Percentiles rank a stretch among this genome's conserved stretches.
phyloP scores from a whole-genome alignment of 805 yeast genomes.

The Lachancea sp. region DNA sequence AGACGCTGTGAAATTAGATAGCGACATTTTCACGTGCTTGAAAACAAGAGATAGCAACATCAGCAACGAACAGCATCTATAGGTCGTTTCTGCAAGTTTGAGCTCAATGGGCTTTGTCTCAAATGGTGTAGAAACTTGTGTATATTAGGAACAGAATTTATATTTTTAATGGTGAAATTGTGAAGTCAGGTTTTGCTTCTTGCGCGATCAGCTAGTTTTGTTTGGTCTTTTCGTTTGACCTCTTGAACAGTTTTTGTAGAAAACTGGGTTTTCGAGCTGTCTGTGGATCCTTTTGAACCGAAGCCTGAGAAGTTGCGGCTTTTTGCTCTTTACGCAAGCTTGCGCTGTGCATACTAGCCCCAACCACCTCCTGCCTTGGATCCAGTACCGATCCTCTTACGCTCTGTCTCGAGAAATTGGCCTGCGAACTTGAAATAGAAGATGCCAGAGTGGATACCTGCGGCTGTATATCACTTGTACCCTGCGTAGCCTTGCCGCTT shows the following conservation, averaged over 20 bases:
- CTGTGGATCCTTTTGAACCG: neutral
- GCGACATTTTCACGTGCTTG: neutral
- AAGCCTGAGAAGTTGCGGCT: neutral
- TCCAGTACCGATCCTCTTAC: neutral
- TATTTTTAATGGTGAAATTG: neutral
- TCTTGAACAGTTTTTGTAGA: slow-evolving; percentile 14
- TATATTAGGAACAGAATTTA: slow-evolving; percentile 4
- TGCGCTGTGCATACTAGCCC: neutral
- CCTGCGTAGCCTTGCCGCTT: neutral
- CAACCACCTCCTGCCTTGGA: neutral
- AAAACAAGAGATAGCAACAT: neutral
- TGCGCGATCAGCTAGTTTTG: neutral
- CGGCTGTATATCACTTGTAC: neutral
- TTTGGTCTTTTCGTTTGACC: slow-evolving; percentile 6
- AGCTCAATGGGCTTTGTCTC: neutral
- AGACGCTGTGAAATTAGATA: slow-evolving; percentile 16
- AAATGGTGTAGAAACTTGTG: slow-evolving; percentile 1
- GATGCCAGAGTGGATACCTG: neutral
- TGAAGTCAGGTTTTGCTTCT: too few relatives aligned
- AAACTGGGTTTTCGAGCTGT: slow-evolving; percentile 2
- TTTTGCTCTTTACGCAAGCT: neutral
- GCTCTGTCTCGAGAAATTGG: slow-evolving; percentile 3
- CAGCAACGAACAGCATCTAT: neutral
- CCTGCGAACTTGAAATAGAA: slow-evolving; percentile 2
- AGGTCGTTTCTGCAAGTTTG: neutral